Base-by-base conservation (phyloP, 2,329 filamentous ascomycete genomes). In the Pseudogymnoascus sp. region DNA sequence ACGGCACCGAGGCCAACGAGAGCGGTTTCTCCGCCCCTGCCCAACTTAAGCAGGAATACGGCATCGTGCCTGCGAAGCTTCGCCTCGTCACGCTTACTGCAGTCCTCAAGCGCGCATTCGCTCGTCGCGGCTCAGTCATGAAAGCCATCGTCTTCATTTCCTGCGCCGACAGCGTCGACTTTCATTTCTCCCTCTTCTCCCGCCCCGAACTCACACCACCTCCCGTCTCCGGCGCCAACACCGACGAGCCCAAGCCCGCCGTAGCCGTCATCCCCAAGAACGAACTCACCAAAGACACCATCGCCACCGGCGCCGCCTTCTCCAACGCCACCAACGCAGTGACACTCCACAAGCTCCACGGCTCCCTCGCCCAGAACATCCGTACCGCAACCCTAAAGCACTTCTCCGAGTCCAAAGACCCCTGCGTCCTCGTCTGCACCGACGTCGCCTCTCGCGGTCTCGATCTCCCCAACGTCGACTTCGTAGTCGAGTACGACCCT, bases 111-210 rank as follows among this genome's bases (percentile, higher is more conserved):
- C 87, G 91, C 15, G 87, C 92, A 0, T 97, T 99, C 74, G 87
- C 91, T 63, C 84, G 92, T 15, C 90, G 89, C 74, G 93, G 92
- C 0, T 91, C 91, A 1, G 90, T 96, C 15, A 97, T 96, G 90
- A 97, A 99, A 75, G 90, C 89, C 21, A 97, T 99, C 64, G 82
- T 99, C 36, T 99, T 99, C 77, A 90, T 99, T 58, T 96, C 93
- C 9, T 99, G 94, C 71, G 92, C 94, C 17, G 94, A 99, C 73
- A 94, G 91, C 1, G 94, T 97, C 63, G 92, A 99, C 73, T 99
- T 97, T 70, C 93, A 97, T 74, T 97, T 92, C 73, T 89, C 95
- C 64, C 78, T 96, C 2, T 84, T 99, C 63, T 87, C 64, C 61
- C 71, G 63, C 65, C 63, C 66, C 68, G 17, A 65, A 33, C 65